Conservation (phyloP, 257 asterid genomes). For the Leptodermis oblonga region DNA sequence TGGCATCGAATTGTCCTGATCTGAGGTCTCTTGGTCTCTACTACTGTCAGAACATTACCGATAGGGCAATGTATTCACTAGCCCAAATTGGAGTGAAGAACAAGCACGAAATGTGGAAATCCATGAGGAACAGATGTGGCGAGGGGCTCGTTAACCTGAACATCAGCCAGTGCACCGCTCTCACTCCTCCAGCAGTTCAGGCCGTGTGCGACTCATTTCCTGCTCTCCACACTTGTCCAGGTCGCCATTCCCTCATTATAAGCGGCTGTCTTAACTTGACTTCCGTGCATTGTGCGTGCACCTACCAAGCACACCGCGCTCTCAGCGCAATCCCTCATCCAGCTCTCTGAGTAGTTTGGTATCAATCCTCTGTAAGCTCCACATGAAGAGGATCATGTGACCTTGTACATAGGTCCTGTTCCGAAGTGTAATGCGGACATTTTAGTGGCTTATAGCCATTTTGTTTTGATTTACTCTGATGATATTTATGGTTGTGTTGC, state of each 20-base stretch:
- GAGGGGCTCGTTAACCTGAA: slow-evolving; percentile 85
- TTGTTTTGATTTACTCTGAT: too few relatives aligned
- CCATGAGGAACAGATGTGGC: slow-evolving; percentile 57
- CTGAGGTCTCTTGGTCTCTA: slow-evolving; percentile 80
- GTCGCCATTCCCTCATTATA: slow-evolving; percentile 76
- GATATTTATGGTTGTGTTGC: neutral
- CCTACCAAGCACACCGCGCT: slow-evolving; percentile 60
- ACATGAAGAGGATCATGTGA: slow-evolving; percentile 5
- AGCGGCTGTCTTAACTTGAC: slow-evolving; percentile 89
- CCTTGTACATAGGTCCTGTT: slow-evolving; percentile 1
- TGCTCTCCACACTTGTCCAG: slow-evolving; percentile 85
- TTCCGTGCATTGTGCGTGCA: slow-evolving; percentile 83
- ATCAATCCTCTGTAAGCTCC: slow-evolving; percentile 1
- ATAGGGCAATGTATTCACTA: slow-evolving; percentile 85
- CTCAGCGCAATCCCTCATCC: slow-evolving; percentile 43
- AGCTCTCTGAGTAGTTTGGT: slow-evolving; percentile 45
- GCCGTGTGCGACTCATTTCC: slow-evolving; percentile 94
- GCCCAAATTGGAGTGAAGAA: slow-evolving; percentile 68
- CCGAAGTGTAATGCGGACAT: neutral
- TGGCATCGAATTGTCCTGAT: slow-evolving; percentile 77
- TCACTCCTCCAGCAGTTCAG: slow-evolving; percentile 97
- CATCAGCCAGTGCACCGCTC: slow-evolving; percentile 98
- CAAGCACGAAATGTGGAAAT: slow-evolving; percentile 54
- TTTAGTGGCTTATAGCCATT: slow-evolving; percentile 8
- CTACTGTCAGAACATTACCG: slow-evolving; percentile 88